Evolutionary conservation across 768 basidiomycete genomes (phyloP), one percentile per base, ranked within the genome.

Genomic region (Mycena capillaripes): DNA sequence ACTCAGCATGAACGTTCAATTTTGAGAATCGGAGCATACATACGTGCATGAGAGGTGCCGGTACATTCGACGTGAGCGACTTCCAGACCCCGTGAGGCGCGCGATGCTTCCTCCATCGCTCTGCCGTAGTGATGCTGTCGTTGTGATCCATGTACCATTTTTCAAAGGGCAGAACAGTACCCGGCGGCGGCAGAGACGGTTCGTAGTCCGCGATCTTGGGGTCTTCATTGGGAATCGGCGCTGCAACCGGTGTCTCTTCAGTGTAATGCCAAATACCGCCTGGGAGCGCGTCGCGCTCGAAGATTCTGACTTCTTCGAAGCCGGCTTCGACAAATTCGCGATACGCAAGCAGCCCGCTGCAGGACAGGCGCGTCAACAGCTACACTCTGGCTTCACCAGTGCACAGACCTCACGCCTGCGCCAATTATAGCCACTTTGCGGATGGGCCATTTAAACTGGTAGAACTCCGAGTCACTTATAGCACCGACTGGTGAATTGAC

Each of bases 251-350:
- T 4, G 71, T 74, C 59, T 85, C 83, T 4, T 84, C 84, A 0
- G 83, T 82, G 61, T 84, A 85, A 66, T 83, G 83, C 84, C 84
- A 85, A 64, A 81, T 83, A 11, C 84, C 84, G 4, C 84, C 84
- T 1, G 85, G 84, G 0, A 79, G 61, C 30, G 76, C 66, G 70
- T 85, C 85, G n/a, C 85, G 81, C 32, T 74, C 73, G 52, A 74
- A 74, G 8, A 74, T 68, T 27, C 48, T 44, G 27, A 74, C 63
- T 14, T 63, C 58, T 30, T 83, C 80, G 61, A 81, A 82, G 3
- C 84, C 84, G 1, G 80, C 80, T 34, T 80, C 72, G 8, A 73
- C 62, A 30, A 86, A 74, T 67, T 84, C 83, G 1, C 83, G 82
- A 68, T 84, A 83, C 12, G 80, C 75, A 3, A 83, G 77, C 11